These are phyloP conservation scores for Colletotrichum eleusines DNA, from an alignment of 2,329 filamentous ascomycete species.

Conservation along the genomic window DNA sequence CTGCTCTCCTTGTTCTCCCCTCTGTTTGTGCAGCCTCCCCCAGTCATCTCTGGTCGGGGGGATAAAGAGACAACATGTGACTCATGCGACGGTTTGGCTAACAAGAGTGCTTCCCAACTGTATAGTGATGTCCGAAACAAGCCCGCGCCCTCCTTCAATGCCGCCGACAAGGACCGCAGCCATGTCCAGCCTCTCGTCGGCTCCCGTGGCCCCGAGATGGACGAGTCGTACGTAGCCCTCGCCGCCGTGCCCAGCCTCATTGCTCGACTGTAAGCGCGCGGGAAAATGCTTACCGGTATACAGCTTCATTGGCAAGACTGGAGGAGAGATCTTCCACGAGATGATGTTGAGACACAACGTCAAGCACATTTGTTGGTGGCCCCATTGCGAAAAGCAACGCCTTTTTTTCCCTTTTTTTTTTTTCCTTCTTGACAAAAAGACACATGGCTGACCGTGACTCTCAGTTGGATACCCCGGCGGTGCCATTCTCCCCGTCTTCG, in stretches of 20 bases:
- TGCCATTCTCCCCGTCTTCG: constrained; percentile 96
- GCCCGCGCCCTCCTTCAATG: constrained; percentile 74
- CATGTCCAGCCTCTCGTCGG: constrained; percentile 79
- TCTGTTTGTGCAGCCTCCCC: not conserved
- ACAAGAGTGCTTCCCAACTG: constrained; percentile 43
- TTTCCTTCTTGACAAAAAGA: not conserved
- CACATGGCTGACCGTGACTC: constrained; percentile 31
- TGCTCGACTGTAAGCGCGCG: constrained; percentile 21
- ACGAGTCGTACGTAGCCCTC: constrained; percentile 77
- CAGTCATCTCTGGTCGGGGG: not conserved
- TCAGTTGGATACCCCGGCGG: constrained; percentile 91
- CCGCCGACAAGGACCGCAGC: constrained; percentile 58
- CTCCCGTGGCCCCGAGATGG: constrained; percentile 72
- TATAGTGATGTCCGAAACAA: constrained; percentile 69
- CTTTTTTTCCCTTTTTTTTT: not conserved
- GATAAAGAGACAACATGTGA: not conserved
- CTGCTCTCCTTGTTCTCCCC: not conserved
- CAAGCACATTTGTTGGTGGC: constrained; percentile 89
- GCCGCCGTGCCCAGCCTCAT: constrained; percentile 35
- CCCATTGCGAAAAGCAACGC: constrained; percentile 2
- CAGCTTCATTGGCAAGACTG: constrained; percentile 93
- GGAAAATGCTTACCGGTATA: constrained; percentile 20
- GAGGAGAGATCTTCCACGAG: constrained; percentile 97
- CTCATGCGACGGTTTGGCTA: constrained; percentile 35
- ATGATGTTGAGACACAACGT: constrained; percentile 97